Evolutionary conservation across 805 yeast species (phyloP).

Genomic region (Yarrowia sp.): DNA sequence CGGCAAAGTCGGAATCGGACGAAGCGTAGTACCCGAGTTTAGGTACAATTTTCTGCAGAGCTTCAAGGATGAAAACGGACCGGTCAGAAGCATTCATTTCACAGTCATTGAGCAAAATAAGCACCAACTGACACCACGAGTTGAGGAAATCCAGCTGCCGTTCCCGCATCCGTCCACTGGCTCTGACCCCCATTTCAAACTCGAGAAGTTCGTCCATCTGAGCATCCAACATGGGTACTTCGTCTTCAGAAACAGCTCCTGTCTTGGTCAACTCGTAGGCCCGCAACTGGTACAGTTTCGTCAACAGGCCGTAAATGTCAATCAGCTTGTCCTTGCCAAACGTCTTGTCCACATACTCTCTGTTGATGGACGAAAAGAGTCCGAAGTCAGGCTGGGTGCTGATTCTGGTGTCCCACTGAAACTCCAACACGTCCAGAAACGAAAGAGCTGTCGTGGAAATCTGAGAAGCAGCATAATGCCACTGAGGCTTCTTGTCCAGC

Average conservation of each 20-base stretch:
- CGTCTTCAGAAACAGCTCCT: slow-evolving; percentile 18
- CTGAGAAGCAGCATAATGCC: slow-evolving; percentile 42
- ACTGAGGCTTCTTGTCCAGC: slow-evolving; percentile 40
- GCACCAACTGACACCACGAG: slow-evolving; percentile 80
- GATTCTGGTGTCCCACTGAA: slow-evolving; percentile 34
- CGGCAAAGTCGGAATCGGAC: slow-evolving; percentile 61
- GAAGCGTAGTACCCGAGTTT: slow-evolving; percentile 72
- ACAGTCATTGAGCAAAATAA: slow-evolving; percentile 65
- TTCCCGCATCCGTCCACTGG: slow-evolving; percentile 31
- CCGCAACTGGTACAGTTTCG: slow-evolving; percentile 29
- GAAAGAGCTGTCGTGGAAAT: slow-evolving; percentile 55
- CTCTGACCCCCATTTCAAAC: slow-evolving; percentile 43
- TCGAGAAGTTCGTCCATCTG: slow-evolving; percentile 42
- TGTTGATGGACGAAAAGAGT: slow-evolving; percentile 8
- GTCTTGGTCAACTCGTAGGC: slow-evolving; percentile 30
- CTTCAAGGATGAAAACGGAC: slow-evolving; percentile 65
- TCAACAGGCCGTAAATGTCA: background rate
- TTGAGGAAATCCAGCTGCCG: slow-evolving; percentile 62
- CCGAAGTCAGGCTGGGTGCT: slow-evolving; percentile 8
- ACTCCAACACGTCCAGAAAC: slow-evolving; percentile 68
- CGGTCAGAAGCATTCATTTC: slow-evolving; percentile 46
- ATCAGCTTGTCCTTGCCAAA: background rate
- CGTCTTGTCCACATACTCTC: slow-evolving; percentile 30
- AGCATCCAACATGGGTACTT: slow-evolving; percentile 23
- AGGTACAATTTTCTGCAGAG: slow-evolving; percentile 72